Evolutionary conservation across 306 rosid genomes (phyloP).

Genomic region (Cotoneaster glaucophyllus): DNA sequence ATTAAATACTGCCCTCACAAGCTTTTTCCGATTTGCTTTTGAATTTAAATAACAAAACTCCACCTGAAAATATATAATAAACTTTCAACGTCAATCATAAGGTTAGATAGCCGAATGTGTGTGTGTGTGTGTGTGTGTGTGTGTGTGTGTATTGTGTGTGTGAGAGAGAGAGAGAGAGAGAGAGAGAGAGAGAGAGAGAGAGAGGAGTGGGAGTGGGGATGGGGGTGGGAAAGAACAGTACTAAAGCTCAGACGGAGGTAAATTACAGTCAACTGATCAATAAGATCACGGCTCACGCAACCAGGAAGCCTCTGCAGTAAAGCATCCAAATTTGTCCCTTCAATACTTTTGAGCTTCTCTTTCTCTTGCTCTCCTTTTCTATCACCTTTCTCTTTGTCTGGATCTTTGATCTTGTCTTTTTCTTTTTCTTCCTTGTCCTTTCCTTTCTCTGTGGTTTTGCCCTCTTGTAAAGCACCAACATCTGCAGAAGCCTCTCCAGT

Average conservation of each 20-base stretch:
- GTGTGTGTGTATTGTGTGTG: no score
- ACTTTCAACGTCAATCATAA: conserved; percentile 6
- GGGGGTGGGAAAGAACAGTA: not conserved
- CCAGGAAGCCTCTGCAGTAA: conserved; percentile 96
- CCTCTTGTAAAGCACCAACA: conserved; percentile 47
- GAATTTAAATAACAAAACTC: conserved; percentile 97
- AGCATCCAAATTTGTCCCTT: conserved; percentile 94
- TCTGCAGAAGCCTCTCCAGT: conserved; percentile 54
- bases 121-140: not conserved
- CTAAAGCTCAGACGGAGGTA: conserved; percentile 8
- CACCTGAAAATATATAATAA: conserved; percentile 47
- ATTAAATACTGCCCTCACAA: conserved; percentile 86
- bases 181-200: not conserved
- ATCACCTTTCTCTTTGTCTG: conserved; percentile 75
- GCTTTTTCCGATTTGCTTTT: conserved; percentile 85
- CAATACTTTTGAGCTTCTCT: conserved; percentile 81
- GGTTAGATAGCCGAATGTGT: not conserved
- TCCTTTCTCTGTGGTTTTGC: conserved; percentile 51
- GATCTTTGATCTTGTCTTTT: conserved; percentile 69
- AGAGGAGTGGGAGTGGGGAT: not conserved
- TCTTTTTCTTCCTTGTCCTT: conserved; percentile 80
- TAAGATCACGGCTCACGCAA: conserved; percentile 98
- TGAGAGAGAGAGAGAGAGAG: not conserved
- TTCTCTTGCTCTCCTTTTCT: conserved; percentile 77
- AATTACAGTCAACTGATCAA: conserved; percentile 90